These are phyloP conservation scores for Lentinula sp. DNA, from an alignment of 768 basidiomycete species.

Conservation along the genomic window DNA sequence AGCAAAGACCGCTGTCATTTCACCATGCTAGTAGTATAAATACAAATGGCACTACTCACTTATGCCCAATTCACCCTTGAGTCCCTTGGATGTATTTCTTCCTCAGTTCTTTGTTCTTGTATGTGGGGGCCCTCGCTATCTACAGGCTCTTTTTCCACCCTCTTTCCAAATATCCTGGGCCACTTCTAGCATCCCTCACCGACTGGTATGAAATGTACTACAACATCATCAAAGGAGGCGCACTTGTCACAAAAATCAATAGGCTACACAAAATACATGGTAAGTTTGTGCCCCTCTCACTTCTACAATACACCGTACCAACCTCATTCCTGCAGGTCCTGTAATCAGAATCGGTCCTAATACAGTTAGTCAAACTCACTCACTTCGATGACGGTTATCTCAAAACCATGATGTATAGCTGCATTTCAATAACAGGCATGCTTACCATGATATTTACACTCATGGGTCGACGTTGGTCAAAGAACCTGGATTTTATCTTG, in stretches of 20 bases:
- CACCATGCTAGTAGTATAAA: background rate
- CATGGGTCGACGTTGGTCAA: constrained; percentile 14
- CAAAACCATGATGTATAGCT: constrained; percentile 19
- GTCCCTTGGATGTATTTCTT: background rate
- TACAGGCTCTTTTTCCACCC: constrained; percentile 22
- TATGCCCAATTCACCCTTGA: background rate
- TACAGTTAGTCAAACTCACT: constrained; percentile 18
- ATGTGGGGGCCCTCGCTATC: background rate
- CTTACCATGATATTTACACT: constrained; percentile 28
- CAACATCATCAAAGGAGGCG: constrained; percentile 19
- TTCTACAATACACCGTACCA: background rate
- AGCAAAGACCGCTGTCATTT: background rate
- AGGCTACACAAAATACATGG: constrained; percentile 20
- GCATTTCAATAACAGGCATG: constrained; percentile 27
- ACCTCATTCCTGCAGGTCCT: constrained; percentile 18
- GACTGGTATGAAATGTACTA: constrained; percentile 21
- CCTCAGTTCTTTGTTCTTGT: background rate
- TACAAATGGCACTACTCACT: background rate
- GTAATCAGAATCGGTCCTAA: constrained; percentile 31
- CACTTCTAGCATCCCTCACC: constrained; percentile 22
- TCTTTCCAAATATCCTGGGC: constrained; percentile 22
- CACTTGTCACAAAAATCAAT: constrained; percentile 20
- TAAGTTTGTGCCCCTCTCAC: constrained; percentile 5
- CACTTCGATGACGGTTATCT: background rate
- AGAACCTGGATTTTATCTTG: constrained; percentile 19